Base-by-base conservation (phyloP, 306 rosid genomes). In the Quercus berberidifolia region DNA sequence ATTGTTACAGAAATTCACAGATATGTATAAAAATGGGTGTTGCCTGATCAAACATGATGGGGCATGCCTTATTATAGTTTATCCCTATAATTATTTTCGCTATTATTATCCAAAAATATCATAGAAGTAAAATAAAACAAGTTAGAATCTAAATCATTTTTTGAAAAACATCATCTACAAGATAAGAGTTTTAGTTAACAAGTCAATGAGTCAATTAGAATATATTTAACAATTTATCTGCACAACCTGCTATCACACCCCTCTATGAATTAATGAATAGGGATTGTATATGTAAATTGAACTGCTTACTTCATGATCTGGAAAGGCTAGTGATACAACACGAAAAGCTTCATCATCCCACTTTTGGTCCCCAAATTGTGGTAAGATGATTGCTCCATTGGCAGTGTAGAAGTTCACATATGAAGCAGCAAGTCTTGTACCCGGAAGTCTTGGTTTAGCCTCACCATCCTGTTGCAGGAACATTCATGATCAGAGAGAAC, bases 341-440 rank as follows among this genome's bases (percentile, higher is more conserved):
- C 13, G 81, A 63, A 88, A 28, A 74, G 99, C 99, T 83, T 95
- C 99, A 5, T 83, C 85, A 30, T 95, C 99, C 92, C 97, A 79
- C 76, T 91, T 91, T 73, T 78, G 80, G 84, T 95, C 99, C 82
- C 98, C 98, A 81, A 95, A 95, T 81, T 90, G 93, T 49, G 99
- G 99, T 62, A 68, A 81, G 57, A 93, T 88, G 74, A 95, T 78
- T 76, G 84, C 99, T 79, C 92, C 92, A 71, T 95, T 93, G 49
- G 97, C 97, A 85, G 91, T 85, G 89, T 95, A 95, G 79, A 95
- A 95, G 85, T 95, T 95, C 38, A 89, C 94, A 35, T 95, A 95
- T 19, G 97, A 90, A 72, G 99, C 98, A 51, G 98, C 99, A 74
- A 95, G 98, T 86, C 99, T 93, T 25, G 89, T 79, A 78, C 91